These are phyloP conservation scores for Coleophoma eucalyptorum DNA, from an alignment of 2,329 filamentous ascomycete genomes.

Conservation along the genomic window DNA sequence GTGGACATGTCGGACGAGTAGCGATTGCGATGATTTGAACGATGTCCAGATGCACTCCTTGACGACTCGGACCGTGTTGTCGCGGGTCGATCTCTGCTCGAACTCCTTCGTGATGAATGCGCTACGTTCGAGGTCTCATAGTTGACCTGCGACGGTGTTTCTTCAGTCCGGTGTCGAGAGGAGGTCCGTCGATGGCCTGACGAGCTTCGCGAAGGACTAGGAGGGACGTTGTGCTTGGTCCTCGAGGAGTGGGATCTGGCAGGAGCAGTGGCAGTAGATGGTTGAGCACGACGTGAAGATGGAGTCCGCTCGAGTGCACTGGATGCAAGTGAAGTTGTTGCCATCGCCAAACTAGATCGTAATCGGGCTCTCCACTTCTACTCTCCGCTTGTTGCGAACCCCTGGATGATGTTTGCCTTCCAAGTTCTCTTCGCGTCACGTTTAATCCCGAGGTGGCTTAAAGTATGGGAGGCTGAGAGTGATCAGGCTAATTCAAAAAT, in stretches of 20 bases:
- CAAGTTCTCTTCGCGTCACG: no score
- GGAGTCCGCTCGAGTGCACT: slow-evolving; percentile 19
- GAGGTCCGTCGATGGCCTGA: slow-evolving; percentile 30
- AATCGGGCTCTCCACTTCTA: neutral
- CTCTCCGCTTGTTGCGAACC: no score
- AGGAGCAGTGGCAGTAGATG: slow-evolving; percentile 11
- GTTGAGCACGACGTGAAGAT: slow-evolving; percentile 17
- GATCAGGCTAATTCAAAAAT: no score
- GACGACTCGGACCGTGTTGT: slow-evolving; percentile 20
- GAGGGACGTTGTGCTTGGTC: slow-evolving; percentile 12
- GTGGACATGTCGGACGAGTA: slow-evolving; percentile 44
- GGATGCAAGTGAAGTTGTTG: slow-evolving; percentile 9
- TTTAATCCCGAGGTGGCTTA: no score
- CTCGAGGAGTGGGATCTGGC: slow-evolving; percentile 24
- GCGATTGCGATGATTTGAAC: slow-evolving; percentile 27
- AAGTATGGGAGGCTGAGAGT: no score
- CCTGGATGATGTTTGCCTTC: no score
- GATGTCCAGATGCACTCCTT: slow-evolving; percentile 33
- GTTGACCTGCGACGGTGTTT: slow-evolving; percentile 57
- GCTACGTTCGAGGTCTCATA: slow-evolving; percentile 69
- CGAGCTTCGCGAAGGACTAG: slow-evolving; percentile 18
- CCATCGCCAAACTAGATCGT: slow-evolving; percentile 2
- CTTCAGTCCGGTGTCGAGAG: slow-evolving; percentile 35
- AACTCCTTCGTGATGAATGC: slow-evolving; percentile 22
- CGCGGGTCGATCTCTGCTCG: slow-evolving; percentile 23